Evolutionary conservation across 129 eudicot species (phyloP).

Genomic region (Oenanthe sinensis): DNA sequence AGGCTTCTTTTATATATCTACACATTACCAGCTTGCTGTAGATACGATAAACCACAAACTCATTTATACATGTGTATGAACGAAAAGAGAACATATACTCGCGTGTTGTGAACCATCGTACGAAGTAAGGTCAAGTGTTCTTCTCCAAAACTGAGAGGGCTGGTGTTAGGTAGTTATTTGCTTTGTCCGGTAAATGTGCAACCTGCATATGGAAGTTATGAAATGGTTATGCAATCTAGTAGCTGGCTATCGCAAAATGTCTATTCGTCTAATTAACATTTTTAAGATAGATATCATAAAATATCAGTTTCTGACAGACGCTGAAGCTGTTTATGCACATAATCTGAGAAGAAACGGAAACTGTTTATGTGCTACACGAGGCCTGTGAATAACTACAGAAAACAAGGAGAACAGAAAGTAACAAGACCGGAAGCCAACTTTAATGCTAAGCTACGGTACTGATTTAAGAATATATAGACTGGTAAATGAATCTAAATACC

Average conservation of each 20-base stretch:
- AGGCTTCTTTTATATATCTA: conserved; percentile 14
- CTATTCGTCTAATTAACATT: not conserved
- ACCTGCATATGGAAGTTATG: conserved; percentile 36
- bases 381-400: no score
- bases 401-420: no score
- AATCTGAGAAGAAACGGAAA: not conserved
- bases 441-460: not conserved
- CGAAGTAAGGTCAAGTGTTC: conserved; percentile 48
- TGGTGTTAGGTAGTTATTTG: conserved; percentile 89
- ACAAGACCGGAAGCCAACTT: no score
- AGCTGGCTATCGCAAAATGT: not conserved
- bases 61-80: not conserved
- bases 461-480: not conserved
- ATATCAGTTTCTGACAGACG: not conserved
- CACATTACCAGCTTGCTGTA: conserved; percentile 14
- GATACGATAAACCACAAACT: not conserved
- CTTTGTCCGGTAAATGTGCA: conserved; percentile 97
- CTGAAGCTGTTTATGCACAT: not conserved
- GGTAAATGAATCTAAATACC: conserved; percentile 29
- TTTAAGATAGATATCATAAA: no score
- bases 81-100: not conserved
- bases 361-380: no score
- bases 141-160: conserved; percentile 92
- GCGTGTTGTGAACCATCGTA: not conserved
- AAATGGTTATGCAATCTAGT: conserved; percentile 5